Evolutionary conservation across 2,329 filamentous ascomycete species (phyloP).

Genomic region (Thielaviopsis punctulata): DNA sequence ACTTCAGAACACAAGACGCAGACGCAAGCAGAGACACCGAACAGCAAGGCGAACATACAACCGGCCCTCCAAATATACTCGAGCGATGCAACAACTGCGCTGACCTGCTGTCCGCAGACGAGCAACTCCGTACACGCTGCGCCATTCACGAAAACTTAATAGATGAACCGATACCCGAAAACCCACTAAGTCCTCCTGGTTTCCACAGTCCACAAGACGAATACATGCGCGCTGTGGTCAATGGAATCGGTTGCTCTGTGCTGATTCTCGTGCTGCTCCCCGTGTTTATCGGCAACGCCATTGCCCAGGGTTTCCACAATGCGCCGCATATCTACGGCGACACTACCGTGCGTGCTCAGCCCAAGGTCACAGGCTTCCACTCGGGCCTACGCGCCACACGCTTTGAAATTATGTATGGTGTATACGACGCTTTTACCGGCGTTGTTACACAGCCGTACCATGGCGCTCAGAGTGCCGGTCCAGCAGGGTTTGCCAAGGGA

Average conservation of each 20-base stretch:
- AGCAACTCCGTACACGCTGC: background rate
- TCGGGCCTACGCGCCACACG: constrained; percentile 45
- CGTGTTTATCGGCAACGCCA: constrained; percentile 40
- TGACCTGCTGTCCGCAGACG: background rate
- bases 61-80: too few relatives aligned
- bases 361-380: constrained; percentile 45
- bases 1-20: background rate
- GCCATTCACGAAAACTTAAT: constrained; percentile 12
- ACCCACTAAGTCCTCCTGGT: constrained; percentile 1
- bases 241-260: constrained; percentile 33
- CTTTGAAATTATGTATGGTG: constrained; percentile 42
- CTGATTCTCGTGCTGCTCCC: constrained; percentile 37
- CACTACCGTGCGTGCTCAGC: constrained; percentile 46
- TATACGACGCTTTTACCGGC: constrained; percentile 49
- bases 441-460: constrained; percentile 29
- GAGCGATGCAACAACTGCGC: background rate
- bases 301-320: constrained; percentile 56
- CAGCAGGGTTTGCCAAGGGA: constrained; percentile 31
- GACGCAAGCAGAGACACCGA: background rate
- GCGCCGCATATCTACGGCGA: constrained; percentile 54
- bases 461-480: constrained; percentile 37
- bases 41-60: background rate
- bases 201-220: constrained; percentile 19
- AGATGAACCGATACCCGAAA: constrained; percentile 10
- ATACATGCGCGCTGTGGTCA: constrained; percentile 32